Conservation (phyloP, 2,329 filamentous ascomycete species). For the Grosmannia huntii region DNA sequence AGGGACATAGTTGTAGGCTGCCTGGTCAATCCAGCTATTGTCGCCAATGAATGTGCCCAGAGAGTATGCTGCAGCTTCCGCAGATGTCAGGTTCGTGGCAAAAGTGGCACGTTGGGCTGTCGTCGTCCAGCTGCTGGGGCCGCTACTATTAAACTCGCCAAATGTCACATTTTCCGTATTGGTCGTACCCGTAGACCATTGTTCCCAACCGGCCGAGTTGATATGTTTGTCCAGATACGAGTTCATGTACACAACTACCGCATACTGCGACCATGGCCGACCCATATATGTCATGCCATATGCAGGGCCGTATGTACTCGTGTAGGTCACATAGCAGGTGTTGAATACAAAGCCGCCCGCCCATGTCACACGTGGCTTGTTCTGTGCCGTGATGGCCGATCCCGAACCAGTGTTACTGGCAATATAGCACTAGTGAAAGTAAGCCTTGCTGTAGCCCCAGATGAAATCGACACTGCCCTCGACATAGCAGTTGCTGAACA, state of each 20-base stretch:
- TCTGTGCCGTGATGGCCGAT: conserved; percentile 20
- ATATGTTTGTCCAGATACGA: conserved; percentile 41
- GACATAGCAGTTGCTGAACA: conserved; percentile 21
- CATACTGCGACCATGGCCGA: conserved; percentile 32
- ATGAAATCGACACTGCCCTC: conserved; percentile 18
- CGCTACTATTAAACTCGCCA: conserved; percentile 19
- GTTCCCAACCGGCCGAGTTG: conserved; percentile 43
- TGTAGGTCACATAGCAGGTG: conserved; percentile 34
- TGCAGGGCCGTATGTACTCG: conserved; percentile 26
- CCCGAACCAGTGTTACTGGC: conserved; percentile 20
- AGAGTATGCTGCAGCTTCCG: conserved; percentile 22
- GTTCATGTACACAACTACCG: conserved; percentile 34
- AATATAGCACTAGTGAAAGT: conserved; percentile 24
- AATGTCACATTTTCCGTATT: conserved; percentile 22
- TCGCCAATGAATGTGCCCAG: conserved; percentile 25
- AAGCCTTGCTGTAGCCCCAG: conserved; percentile 8
- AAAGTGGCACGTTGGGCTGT: conserved; percentile 20
- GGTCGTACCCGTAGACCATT: conserved; percentile 21
- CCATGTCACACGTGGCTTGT: conserved; percentile 17
- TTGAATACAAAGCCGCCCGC: conserved; percentile 12
- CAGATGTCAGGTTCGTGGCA: conserved; percentile 21
- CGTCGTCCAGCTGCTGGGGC: conserved; percentile 17
- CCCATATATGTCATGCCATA: conserved; percentile 32
- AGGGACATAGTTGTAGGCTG: conserved; percentile 24
- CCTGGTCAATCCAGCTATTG: conserved; percentile 28